A percentile compares a stretch with the other conserved stretches of the same genome.
Conservation (phyloP, 2,329 filamentous ascomycete species). For the Penicillium sp. region DNA sequence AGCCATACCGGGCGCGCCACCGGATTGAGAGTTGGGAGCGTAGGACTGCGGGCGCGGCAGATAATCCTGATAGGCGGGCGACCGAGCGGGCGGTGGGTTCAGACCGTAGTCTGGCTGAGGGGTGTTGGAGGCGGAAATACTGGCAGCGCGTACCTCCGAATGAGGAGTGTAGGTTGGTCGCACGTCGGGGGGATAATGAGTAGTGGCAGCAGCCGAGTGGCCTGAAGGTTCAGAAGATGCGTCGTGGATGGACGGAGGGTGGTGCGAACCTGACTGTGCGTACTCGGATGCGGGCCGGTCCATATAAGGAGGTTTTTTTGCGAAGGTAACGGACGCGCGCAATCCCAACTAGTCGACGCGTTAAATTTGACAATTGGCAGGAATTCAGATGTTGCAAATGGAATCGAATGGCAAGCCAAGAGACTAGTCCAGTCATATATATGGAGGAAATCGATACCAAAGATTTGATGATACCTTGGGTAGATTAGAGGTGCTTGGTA, state of each 20-base stretch:
- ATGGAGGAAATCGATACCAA: too few species aligned
- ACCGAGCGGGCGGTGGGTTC: slow-evolving; percentile 64
- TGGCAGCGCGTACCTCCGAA: slow-evolving; percentile 68
- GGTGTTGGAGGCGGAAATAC: slow-evolving; percentile 71
- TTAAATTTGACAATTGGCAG: too few species aligned
- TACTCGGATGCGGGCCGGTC: slow-evolving; percentile 65
- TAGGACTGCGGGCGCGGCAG: slow-evolving; percentile 72
- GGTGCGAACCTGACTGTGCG: slow-evolving; percentile 79
- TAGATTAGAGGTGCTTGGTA: too few species aligned
- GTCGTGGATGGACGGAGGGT: slow-evolving; percentile 42
- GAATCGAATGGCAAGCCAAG: too few species aligned
- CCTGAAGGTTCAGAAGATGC: slow-evolving; percentile 85
- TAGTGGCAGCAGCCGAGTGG: slow-evolving; percentile 70
- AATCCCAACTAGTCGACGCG: too few species aligned
- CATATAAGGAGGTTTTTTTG: slow-evolving; percentile 45
- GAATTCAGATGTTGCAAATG: too few species aligned
- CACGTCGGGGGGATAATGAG: slow-evolving; percentile 39
- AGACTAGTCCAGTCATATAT: too few species aligned
- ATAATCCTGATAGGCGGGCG: slow-evolving; percentile 80
- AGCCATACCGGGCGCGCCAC: slow-evolving; percentile 85
- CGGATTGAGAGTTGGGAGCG: slow-evolving; percentile 63
- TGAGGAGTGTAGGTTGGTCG: slow-evolving; percentile 68
- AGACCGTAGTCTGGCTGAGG: slow-evolving; percentile 84
- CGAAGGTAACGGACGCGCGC: slow-evolving; percentile 21
- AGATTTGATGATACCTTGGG: too few species aligned